A percentile compares a stretch with the other conserved stretches of the same genome.
Conservation (phyloP, 2,329 filamentous ascomycete species). For the Aspergillus pseudoviridinutans region DNA sequence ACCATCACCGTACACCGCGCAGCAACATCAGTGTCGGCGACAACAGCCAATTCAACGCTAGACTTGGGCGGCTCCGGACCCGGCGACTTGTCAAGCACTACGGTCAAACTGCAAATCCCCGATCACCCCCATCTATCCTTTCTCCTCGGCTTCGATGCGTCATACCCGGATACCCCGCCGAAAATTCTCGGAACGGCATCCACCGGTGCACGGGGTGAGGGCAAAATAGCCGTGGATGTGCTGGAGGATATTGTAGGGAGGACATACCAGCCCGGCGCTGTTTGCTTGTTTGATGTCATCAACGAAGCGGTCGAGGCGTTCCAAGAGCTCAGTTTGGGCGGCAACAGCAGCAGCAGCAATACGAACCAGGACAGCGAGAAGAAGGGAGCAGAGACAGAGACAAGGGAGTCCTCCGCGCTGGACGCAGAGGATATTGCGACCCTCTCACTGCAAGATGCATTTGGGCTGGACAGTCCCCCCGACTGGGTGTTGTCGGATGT, state of each 20-base stretch:
- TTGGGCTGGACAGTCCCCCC: slow-evolving; percentile 41
- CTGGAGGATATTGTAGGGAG: slow-evolving; percentile 63
- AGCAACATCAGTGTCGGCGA: slow-evolving; percentile 14
- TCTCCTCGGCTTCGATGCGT: slow-evolving; percentile 61
- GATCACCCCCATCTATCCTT: slow-evolving; percentile 47
- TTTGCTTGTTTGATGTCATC: slow-evolving; percentile 88
- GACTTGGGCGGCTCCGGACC: slow-evolving; percentile 22
- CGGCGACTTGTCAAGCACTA: slow-evolving; percentile 18
- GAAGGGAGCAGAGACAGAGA: slow-evolving; percentile 12
- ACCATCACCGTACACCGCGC: slow-evolving; percentile 48
- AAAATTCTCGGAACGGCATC: slow-evolving; percentile 73
- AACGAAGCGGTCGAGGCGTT: slow-evolving; percentile 56
- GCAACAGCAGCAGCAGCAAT: background rate
- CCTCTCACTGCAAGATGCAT: slow-evolving; percentile 25
- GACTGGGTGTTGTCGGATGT: slow-evolving; percentile 72
- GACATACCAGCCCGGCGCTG: slow-evolving; percentile 69
- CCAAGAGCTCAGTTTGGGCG: slow-evolving; percentile 51
- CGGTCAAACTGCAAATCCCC: slow-evolving; percentile 63
- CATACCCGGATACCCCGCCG: slow-evolving; percentile 74
- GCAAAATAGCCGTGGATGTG: slow-evolving; percentile 64
- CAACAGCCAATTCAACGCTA: slow-evolving; percentile 22
- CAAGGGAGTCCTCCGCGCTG: slow-evolving; percentile 7
- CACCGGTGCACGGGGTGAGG: slow-evolving; percentile 68
- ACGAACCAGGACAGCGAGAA: slow-evolving; percentile 25
- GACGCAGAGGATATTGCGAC: slow-evolving; percentile 21